phyloP scores from a whole-genome alignment of 1,284 basidiomycete genomes.

The Testicularia cyperi region DNA sequence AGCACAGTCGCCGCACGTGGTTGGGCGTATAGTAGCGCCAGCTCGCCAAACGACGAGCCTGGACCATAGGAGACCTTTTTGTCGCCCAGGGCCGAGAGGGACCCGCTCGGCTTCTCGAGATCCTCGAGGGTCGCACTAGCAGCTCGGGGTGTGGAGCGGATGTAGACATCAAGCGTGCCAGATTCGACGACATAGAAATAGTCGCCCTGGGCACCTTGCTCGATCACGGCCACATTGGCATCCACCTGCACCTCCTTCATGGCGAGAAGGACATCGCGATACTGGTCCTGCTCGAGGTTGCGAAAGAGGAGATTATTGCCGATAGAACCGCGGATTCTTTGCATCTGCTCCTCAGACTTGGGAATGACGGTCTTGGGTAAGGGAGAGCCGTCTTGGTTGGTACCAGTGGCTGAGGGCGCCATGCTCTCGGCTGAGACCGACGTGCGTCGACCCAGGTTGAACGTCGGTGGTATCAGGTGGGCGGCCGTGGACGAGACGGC shows the following conservation, averaged over 20 bases:
- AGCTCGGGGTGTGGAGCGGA: constrained; percentile 61
- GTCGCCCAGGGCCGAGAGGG: constrained; percentile 32
- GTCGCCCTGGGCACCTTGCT: constrained; percentile 94
- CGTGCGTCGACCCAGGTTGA: constrained; percentile 85
- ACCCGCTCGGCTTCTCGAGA: constrained; percentile 17
- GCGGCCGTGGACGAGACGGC: constrained; percentile 1
- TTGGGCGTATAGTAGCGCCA: constrained; percentile 97
- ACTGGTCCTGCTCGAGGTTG: constrained; percentile 94
- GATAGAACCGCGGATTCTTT: constrained; percentile 83
- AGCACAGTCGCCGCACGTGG: constrained; percentile 91
- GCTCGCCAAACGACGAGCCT: constrained; percentile 88
- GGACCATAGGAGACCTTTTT: constrained; percentile 72
- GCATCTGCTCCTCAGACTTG: constrained; percentile 81
- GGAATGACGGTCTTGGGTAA: constrained; percentile 60
- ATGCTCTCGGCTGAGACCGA: constrained; percentile 98
- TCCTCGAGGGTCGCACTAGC: constrained; percentile 38
- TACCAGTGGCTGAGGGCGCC: constrained; percentile 64
- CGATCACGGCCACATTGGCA: constrained; percentile 81
- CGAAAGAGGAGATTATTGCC: constrained; percentile 90
- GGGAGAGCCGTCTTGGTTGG: constrained; percentile 10
- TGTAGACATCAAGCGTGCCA: constrained; percentile 84
- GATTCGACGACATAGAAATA: constrained; percentile 97
- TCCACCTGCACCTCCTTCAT: constrained; percentile 85
- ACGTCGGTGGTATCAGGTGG: constrained; percentile 61
- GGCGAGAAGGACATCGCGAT: constrained; percentile 84